A percentile compares a stretch with the other conserved stretches of the same genome.
phyloP scores from a whole-genome alignment of 2,329 filamentous ascomycete species.

The Pseudogymnoascus sp. region DNA sequence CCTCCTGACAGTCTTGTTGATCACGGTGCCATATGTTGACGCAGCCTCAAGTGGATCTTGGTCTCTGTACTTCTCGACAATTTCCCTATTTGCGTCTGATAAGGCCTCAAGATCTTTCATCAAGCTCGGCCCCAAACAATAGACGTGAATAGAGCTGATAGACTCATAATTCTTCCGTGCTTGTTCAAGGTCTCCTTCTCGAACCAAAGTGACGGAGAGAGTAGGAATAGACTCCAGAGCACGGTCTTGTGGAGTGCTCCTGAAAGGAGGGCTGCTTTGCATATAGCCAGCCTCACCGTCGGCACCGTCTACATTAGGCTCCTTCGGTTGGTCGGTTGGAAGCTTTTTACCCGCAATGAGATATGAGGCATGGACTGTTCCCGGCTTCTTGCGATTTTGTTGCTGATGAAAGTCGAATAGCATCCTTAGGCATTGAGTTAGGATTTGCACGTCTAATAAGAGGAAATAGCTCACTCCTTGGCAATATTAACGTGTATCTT shows the following conservation, averaged over 20 bases:
- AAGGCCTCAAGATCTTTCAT: conserved; percentile 56
- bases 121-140: conserved; percentile 62
- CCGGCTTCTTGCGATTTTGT: conserved; percentile 67
- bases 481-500: conserved; percentile 79
- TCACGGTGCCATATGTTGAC: conserved; percentile 64
- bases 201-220: conserved; percentile 56
- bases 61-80: conserved; percentile 45
- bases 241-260: conserved; percentile 40
- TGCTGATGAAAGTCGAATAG: conserved; percentile 75
- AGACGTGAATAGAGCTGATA: conserved; percentile 76
- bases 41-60: conserved; percentile 53
- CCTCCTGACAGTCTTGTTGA: conserved; percentile 58
- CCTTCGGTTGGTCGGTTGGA: neutral
- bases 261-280: conserved; percentile 48
- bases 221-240: conserved; percentile 43
- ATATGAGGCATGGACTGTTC: conserved; percentile 86
- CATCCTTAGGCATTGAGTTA: conserved; percentile 50
- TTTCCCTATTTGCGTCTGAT: conserved; percentile 59
- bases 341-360: conserved; percentile 64
- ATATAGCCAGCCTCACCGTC: conserved; percentile 61
- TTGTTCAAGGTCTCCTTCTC: conserved; percentile 62
- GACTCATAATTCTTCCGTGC: conserved; percentile 45
- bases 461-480: conserved; percentile 58
- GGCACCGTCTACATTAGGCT: neutral
- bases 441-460: neutral